phyloP scores from a whole-genome alignment of 2,329 filamentous ascomycete genomes.

The Geoglossum cookeanum region DNA sequence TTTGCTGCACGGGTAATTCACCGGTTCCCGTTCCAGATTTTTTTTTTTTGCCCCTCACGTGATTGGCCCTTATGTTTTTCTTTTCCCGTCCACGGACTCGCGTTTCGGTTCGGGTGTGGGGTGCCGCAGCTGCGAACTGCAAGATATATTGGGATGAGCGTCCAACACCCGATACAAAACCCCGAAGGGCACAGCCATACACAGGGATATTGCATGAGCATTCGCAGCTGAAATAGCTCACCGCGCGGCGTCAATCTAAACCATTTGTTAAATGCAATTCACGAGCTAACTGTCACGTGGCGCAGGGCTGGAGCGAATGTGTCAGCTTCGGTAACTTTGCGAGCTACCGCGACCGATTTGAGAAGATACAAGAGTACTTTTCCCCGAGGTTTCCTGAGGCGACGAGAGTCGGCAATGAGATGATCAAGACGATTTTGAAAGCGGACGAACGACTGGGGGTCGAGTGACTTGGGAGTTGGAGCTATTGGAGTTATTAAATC shows the following conservation, averaged over 20 bases:
- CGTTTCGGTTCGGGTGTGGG: not conserved
- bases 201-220: too few relatives aligned
- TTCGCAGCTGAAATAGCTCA: too few relatives aligned
- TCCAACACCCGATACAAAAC: not conserved
- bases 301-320: slow-evolving; percentile 79
- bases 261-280: not conserved
- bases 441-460: slow-evolving; percentile 32
- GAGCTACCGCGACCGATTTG: slow-evolving; percentile 78
- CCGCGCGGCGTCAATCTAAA: too few relatives aligned
- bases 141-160: not conserved
- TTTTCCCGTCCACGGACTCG: not conserved
- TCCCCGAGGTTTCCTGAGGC: slow-evolving; percentile 77
- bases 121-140: not conserved
- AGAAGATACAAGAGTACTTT: slow-evolving; percentile 81
- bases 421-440: slow-evolving; percentile 90
- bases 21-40: not conserved
- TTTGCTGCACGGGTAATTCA: slow-evolving; percentile 58
- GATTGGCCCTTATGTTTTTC: not conserved
- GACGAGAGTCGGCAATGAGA: slow-evolving; percentile 74
- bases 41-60: not conserved
- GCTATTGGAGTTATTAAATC: too few relatives aligned
- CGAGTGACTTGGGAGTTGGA: too few relatives aligned
- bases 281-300: not conserved
- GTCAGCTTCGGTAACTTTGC: slow-evolving; percentile 85
- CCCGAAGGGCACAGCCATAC: not conserved